Evolutionary conservation across 495 filamentous ascomycete species (phyloP), one percentile per base, ranked within the genome.

Genomic region (Beverwykella pulmonaria): DNA sequence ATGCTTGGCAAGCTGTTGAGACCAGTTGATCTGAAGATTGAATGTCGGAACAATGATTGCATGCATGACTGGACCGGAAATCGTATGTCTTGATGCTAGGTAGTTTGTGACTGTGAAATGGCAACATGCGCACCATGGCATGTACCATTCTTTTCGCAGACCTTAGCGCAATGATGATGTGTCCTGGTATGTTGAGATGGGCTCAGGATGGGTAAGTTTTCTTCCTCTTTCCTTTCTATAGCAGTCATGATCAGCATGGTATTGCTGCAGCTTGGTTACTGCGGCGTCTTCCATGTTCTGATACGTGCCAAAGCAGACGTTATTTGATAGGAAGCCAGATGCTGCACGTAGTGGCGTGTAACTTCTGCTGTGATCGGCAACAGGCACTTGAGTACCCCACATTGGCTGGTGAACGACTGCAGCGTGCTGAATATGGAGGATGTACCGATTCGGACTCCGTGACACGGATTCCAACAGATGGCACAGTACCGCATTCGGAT

Each of bases 361-460:
- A 44, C 3, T n/a, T 4, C 39, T 44, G 39, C 39, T n/a, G 39
- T 44, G 39, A 44, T 14, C 17, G 39, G 39, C 17, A n/a, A n/a
- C n/a, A n/a, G n/a, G n/a, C 30, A 12, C 30, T 34, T 44, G 39
- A 12, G 39, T 14, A 12, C 39, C 39, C 5, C 39, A 44, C 17
- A 44, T 9, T 44, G 15, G 19, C 27, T 54, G 10, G 52, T 12
- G 52, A 19, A 22, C 8, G 19, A 22, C 52, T 54, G 52, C 27
- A 29, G 52, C 20, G 22, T 54, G 12, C 26, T 26, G 26, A 34
- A 32, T 20, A 9, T 32, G 17, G 25, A 17, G 25, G 52, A 15
- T 27, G 27, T 19, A 32, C 25, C 52, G 52, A 32, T 19, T 54
- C 52, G 52, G 52, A 54, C 25, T 54, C 52, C 52, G 52, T 19